Base-by-base conservation (phyloP, 2,329 filamentous ascomycete species). In the Verticillium isaacii region DNA sequence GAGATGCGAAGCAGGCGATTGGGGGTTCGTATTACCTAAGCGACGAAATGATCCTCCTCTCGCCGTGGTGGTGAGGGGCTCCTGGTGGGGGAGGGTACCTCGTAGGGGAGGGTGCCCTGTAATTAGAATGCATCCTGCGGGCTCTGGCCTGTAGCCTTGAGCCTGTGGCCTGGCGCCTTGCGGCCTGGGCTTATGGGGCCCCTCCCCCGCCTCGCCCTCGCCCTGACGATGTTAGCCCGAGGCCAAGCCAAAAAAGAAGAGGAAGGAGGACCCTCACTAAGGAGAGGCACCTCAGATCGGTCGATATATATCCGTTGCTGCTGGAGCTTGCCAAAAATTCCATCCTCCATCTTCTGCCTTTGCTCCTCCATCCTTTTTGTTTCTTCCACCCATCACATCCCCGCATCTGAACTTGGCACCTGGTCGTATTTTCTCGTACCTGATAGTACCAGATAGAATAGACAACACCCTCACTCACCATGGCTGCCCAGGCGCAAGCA, bases 401-500 rank as follows among this genome's bases (percentile, higher is more conserved):
- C 14, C 14, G 34, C 34, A 36, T 36, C 34, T 36, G 9, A 3
- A 36, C 8, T 7, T 14, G 34, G 34, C 14, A 23, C n/a, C 17
- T 45, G 39, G 39, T 45, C 39, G 15, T 9, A n/a, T 45, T 45
- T 17, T 29, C 29, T 29, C 29, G 29, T 29, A 29, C 29, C 29
- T 5, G 29, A 29, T 29, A 29, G 29, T 29, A 29, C 29, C 29
- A 29, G 29, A 29, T 29, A 29, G 29, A 6, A 29, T 29, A 29
- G 29, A 29, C 29, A 29, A 29, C 29, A 29, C 29, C 29, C 29
- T 29, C 29, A 6, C 29, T 14, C n/a, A 50, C 23, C n/a, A 23
- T n/a, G n/a, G 5, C 45, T 9, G 8, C 45, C 45, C 45, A 50
- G n/a, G 45, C 45, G n/a, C 78, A 86, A 62, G 82, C 85, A 29